Base-by-base conservation (phyloP, 208 protist genomes). In the Acanthamoeba lenticulata region DNA sequence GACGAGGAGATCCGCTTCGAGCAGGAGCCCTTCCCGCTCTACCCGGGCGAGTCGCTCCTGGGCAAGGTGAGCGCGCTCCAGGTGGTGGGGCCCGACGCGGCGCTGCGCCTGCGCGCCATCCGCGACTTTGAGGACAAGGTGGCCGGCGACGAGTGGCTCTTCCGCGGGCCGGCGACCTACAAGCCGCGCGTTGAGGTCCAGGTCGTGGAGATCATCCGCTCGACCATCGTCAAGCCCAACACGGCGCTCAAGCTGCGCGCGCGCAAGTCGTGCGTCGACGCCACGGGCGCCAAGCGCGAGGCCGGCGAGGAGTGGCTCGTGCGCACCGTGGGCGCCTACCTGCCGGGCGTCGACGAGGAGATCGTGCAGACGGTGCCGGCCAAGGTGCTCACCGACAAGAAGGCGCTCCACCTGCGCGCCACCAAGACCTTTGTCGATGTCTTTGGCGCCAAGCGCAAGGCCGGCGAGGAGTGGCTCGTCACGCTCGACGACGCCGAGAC, bases 271-370 rank as follows among this genome's bases (percentile, higher is more conserved):
- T 96, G 52, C 86, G 62, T 69, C 15, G 96, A 99, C 94, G 94
- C 55, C 38, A 38, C 57, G 15, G 95, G 96, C 55, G 62, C 19
- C 40, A 0, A n/a, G n/a, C 91, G 96, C 24, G 94, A 96, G 57
- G 94, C 97, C 36, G 98, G 98, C 86, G 98, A 99, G 93, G 95
- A 98, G 92, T 99, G 98, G 98, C 90, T 98, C 15, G 94, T 98
- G 34, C 57, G 85, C 38, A 67, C 45, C 19, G 92, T 79, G 6
- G 95, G 97, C 77, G 77, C 96, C 19, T 99, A 98, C 95, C 94
- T 99, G 49, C 96, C 97, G 52, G 85, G 94, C 36, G 97, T 98
- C n/a, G 95, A 96, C 81, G 98, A 99, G 96, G 94, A 95, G 79
- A 93, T 98, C 21, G 79, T 98, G 29, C 74, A 94, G 27, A 94